A percentile compares a stretch with the other conserved stretches of the same genome.
phyloP scores from a whole-genome alignment of 2,329 filamentous ascomycete species.

The Cladosporium austrohemisphaericum region DNA sequence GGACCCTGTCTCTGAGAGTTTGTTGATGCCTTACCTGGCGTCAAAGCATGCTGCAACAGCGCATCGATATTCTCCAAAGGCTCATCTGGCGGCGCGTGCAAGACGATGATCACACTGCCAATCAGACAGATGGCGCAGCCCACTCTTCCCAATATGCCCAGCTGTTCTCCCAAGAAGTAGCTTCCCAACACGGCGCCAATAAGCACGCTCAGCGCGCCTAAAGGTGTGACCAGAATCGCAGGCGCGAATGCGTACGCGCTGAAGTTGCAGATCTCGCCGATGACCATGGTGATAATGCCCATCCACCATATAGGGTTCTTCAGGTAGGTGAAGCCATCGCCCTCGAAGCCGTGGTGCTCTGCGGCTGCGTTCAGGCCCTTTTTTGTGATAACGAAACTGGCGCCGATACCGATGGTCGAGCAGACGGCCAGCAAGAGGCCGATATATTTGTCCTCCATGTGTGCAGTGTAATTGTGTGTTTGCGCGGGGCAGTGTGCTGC shows the following conservation, averaged over 20 bases:
- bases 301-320: constrained; percentile 97
- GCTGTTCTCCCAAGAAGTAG: constrained; percentile 85
- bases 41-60: constrained; percentile 84
- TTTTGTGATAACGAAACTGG: constrained; percentile 91
- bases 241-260: constrained; percentile 97
- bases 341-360: constrained; percentile 90
- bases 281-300: constrained; percentile 82
- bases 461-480: background rate
- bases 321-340: constrained; percentile 91
- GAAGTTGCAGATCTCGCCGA: constrained; percentile 95
- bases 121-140: constrained; percentile 95
- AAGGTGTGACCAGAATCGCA: constrained; percentile 93
- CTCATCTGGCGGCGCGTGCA: constrained; percentile 92
- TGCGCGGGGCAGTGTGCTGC: background rate
- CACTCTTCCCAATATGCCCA: constrained; percentile 87
- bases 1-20: background rate
- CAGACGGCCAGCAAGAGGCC: constrained; percentile 71
- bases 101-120: constrained; percentile 92
- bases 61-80: constrained; percentile 88
- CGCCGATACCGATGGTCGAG: constrained; percentile 74
- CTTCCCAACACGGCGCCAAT: constrained; percentile 91
- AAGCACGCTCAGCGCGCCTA: constrained; percentile 88
- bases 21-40: constrained; percentile 64
- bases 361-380: constrained; percentile 92
- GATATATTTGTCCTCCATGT: constrained; percentile 60